Conservation (phyloP, 129 eudicot species). For the Flaveria linearis region DNA sequence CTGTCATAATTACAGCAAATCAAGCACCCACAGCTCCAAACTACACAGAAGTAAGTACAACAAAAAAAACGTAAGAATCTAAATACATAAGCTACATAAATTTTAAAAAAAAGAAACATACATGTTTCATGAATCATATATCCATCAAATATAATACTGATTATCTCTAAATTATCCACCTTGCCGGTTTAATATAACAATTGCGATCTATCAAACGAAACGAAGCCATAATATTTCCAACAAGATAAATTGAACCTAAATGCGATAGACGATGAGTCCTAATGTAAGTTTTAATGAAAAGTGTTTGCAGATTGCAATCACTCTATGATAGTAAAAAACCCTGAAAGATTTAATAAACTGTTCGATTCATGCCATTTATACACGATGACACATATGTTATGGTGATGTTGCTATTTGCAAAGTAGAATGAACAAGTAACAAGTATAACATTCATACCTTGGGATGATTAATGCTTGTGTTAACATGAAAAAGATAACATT, state of each 20-base stretch:
- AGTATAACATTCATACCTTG: not conserved
- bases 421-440: not conserved
- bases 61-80: not conserved
- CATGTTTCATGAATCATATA: not conserved
- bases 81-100: not conserved
- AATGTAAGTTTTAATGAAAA: not conserved
- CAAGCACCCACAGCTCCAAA: slow-evolving; percentile 43
- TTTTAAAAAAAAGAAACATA: not conserved
- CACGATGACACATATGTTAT: not conserved
- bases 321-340: not conserved
- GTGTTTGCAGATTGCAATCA: not conserved
- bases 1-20: slow-evolving; percentile 43
- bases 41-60: slow-evolving; percentile 16
- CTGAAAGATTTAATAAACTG: not conserved
- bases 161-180: slow-evolving; percentile 2
- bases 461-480: not conserved
- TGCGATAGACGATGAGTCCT: not conserved
- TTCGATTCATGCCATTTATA: not conserved
- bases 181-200: not conserved
- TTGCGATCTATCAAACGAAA: not conserved
- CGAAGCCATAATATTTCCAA: not conserved
- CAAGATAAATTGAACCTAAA: not conserved
- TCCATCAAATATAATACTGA: not conserved
- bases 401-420: slow-evolving; percentile 8
- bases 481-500: not conserved